A percentile compares a stretch with the other conserved stretches of the same genome.
These are phyloP conservation scores for Kuraishia cidri DNA, from an alignment of 805 yeast species.

Conservation along the genomic window DNA sequence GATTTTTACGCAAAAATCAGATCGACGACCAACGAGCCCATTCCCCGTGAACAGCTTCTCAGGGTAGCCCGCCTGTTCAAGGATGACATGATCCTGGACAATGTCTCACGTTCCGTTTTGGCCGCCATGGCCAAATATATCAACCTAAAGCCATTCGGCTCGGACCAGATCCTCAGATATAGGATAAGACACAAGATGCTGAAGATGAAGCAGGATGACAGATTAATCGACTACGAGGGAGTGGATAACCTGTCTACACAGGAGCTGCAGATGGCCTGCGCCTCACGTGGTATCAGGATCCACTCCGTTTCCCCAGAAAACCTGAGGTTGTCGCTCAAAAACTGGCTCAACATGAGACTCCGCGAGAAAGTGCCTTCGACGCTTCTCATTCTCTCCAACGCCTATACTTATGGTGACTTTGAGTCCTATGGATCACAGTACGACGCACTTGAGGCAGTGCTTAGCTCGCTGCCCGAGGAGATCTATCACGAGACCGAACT, in stretches of 20 bases:
- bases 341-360: conserved; percentile 85
- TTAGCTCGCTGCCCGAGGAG: conserved; percentile 89
- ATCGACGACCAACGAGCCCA: conserved; percentile 44
- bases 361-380: conserved; percentile 88
- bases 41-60: conserved; percentile 55
- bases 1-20: conserved; percentile 69
- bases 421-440: conserved; percentile 24
- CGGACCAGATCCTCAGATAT: conserved; percentile 81
- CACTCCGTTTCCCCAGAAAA: conserved; percentile 70
- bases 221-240: conserved; percentile 87
- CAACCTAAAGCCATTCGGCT: conserved; percentile 86
- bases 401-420: conserved; percentile 71
- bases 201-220: conserved; percentile 84
- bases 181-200: conserved; percentile 85
- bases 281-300: conserved; percentile 85
- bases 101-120: conserved; percentile 82
- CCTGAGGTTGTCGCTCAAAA: conserved; percentile 64
- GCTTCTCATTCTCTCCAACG: conserved; percentile 71
- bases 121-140: conserved; percentile 90
- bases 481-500: conserved; percentile 92
- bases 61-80: conserved; percentile 85
- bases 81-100: conserved; percentile 89
- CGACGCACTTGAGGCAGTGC: conserved; percentile 83
- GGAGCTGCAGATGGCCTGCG: conserved; percentile 85
- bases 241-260: conserved; percentile 71